Conservation (phyloP, 2,329 filamentous ascomycete species). For the Arthroderma sp. region DNA sequence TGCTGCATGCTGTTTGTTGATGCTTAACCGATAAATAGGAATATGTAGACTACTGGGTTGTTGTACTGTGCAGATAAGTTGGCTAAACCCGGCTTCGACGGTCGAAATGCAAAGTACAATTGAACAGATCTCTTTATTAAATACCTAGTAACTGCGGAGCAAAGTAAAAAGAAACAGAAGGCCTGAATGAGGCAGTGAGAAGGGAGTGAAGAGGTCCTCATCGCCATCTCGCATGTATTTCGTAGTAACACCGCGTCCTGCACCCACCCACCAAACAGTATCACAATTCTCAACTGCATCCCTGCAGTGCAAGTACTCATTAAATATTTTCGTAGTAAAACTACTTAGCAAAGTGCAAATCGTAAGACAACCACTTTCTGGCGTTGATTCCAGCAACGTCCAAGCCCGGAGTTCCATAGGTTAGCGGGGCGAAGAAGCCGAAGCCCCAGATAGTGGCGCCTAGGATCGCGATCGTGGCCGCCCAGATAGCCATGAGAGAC, state of each 20-base stretch:
- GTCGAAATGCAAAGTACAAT: neutral
- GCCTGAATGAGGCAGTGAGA: neutral
- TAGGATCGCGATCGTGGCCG: constrained; percentile 60
- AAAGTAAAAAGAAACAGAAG: neutral
- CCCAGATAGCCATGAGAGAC: constrained; percentile 67
- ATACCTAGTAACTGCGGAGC: neutral
- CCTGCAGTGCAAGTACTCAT: too few species aligned
- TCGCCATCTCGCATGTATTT: neutral
- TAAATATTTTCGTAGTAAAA: neutral
- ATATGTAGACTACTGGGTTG: neutral
- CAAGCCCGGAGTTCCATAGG: constrained; percentile 86
- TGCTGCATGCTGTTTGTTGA: too few species aligned
- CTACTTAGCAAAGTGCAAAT: constrained; percentile 97
- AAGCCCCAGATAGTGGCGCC: constrained; percentile 60
- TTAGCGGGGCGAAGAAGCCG: constrained; percentile 88
- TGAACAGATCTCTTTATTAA: neutral
- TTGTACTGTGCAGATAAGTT: neutral
- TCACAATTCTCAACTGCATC: too few species aligned
- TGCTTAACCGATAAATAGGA: neutral
- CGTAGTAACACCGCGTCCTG: neutral
- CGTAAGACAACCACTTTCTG: constrained; percentile 93
- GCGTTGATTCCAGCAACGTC: constrained; percentile 63
- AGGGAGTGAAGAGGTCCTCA: neutral
- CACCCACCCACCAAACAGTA: too few species aligned
- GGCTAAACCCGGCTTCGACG: neutral